These are phyloP conservation scores for Rhizomucor miehei DNA, from an alignment of 371 early-diverging fungal genomes.

Conservation along the genomic window DNA sequence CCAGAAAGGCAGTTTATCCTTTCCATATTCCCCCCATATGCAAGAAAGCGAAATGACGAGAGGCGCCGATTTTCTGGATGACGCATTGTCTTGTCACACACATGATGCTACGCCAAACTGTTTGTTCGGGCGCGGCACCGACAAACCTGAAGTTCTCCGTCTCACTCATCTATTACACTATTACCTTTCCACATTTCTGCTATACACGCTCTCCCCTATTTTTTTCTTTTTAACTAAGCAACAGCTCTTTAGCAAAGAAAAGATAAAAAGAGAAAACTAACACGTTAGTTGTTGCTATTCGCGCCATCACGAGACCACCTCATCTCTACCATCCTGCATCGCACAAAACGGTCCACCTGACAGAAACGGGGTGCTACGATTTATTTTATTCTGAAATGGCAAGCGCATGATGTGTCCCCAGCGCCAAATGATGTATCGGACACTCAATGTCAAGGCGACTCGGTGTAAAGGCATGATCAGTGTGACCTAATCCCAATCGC, in stretches of 20 bases:
- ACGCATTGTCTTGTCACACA: background rate
- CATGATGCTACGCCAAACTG: too few relatives aligned
- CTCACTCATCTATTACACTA: background rate
- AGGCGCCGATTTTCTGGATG: background rate
- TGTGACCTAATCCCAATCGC: constrained; percentile 48
- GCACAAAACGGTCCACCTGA: too few relatives aligned
- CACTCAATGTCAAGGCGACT: constrained; percentile 32
- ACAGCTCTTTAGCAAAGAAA: too few relatives aligned
- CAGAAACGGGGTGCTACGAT: too few relatives aligned
- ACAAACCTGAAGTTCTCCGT: background rate
- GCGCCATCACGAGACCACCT: too few relatives aligned
- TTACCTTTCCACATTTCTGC: too few relatives aligned
- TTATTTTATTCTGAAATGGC: constrained; percentile 24
- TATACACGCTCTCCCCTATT: too few relatives aligned
- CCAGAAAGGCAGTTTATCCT: constrained; percentile 7
- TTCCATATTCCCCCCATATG: background rate
- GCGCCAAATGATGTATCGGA: constrained; percentile 38
- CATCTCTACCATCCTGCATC: too few relatives aligned
- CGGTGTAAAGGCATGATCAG: constrained; percentile 47
- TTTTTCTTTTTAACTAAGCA: too few relatives aligned
- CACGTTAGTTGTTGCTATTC: too few relatives aligned
- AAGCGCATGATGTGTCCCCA: constrained; percentile 53
- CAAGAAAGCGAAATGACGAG: background rate
- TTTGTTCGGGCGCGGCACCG: background rate
- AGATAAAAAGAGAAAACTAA: too few relatives aligned